Base-by-base conservation (phyloP, 768 basidiomycete species). In the Boletus tomentosulus region DNA sequence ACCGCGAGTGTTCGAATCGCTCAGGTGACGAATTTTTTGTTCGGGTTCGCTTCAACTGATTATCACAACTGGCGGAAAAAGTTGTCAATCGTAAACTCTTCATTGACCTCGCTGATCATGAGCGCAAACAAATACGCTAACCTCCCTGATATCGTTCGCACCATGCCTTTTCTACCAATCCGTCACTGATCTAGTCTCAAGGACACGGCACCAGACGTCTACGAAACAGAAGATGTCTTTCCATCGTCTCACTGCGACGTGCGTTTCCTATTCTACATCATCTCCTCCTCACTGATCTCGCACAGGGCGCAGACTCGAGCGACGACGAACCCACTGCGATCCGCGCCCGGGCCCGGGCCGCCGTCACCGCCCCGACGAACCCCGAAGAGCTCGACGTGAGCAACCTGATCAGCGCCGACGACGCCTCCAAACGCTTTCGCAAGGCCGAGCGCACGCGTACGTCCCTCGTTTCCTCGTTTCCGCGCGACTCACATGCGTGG, bases 141-240 rank as follows among this genome's bases (percentile, higher is more conserved):
- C 65, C 74, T 96, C 3, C 93, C 93, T n/a, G 92, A 96, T 66
- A 95, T 96, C 53, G 93, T 94, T 62, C 52, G 87, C 78, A 41
- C 43, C 48, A 31, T 22, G 4, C 27, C 16, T 22, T 33, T 27
- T 3, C 31, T 6, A 6, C 24, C 13, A 22, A 27, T 7, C 22
- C 27, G 15, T 16, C 11, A 35, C 51, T 54, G 54, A 62, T 50
- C 34, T 41, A 9, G 43, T 30, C 43, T 52, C 9, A 10, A 96
- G 92, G 92, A 94, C 71, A 90, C 89, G 12, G 92, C 90, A 2
- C 92, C 82, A 38, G 93, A 96, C 68, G 82, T 96, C 42, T 96
- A 96, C 65, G 93, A 96, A 67, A 96, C 93, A 0, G 87, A 90
- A 44, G 93, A 96, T 60, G 76, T 82, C 15, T 78, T 85, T 63